These are phyloP conservation scores for Eucalyptus cloeziana DNA, from an alignment of 345 rosid genomes.

Conservation along the genomic window DNA sequence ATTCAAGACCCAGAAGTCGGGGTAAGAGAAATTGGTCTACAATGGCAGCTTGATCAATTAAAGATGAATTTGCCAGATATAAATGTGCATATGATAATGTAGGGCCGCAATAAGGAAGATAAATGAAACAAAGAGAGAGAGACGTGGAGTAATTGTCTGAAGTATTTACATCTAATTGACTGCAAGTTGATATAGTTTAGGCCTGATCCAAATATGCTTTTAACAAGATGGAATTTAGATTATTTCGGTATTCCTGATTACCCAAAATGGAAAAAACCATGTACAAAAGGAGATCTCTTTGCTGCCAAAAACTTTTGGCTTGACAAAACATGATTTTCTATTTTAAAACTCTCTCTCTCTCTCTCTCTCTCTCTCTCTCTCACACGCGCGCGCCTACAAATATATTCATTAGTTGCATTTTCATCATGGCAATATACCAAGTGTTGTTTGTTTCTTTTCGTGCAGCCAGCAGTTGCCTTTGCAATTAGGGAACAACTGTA, in stretches of 20 bases:
- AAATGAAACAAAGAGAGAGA: not conserved
- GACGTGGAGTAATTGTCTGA: not conserved
- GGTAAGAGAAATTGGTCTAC: constrained; percentile 27
- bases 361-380: not conserved
- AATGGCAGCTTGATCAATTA: not conserved
- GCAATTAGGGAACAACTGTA: constrained; percentile 93
- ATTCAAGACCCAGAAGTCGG: constrained; percentile 94
- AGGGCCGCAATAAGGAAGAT: not conserved
- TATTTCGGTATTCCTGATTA: not conserved
- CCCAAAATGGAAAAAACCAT: not conserved
- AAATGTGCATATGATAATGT: not conserved
- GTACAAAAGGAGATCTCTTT: not conserved
- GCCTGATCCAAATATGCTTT: not conserved
- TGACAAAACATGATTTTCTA: not conserved
- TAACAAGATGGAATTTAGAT: not conserved
- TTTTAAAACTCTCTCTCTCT: not conserved
- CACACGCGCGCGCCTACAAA: no score
- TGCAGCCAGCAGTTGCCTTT: constrained; percentile 93
- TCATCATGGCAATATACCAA: not conserved
- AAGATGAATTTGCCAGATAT: not conserved
- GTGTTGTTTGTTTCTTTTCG: not conserved
- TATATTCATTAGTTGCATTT: not conserved
- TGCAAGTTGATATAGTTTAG: not conserved
- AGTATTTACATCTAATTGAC: not conserved
- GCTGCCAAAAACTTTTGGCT: not conserved